Conservation (phyloP, 495 filamentous ascomycete genomes). For the Bacidia gigantensis region DNA sequence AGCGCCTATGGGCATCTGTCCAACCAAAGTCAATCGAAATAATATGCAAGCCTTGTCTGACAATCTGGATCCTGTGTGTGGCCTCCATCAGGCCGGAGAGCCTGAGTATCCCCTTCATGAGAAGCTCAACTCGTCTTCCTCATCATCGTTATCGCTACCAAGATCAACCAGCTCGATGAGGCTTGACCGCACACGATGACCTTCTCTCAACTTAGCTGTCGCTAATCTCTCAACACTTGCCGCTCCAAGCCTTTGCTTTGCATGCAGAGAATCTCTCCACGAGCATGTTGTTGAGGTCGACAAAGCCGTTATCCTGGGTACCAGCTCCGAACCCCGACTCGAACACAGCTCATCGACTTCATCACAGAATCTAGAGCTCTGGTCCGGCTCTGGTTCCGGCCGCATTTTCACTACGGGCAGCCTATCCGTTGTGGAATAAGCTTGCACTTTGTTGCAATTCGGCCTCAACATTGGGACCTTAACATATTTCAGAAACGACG, state of each 20-base stretch:
- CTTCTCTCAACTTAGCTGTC: not conserved
- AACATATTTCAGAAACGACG: not conserved
- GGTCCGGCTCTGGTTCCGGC: not conserved
- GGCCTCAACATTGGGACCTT: not conserved
- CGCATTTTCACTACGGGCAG: not conserved
- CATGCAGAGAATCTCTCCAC: not conserved
- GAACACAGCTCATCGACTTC: not conserved
- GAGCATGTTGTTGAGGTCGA: not conserved
- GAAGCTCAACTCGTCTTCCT: constrained; percentile 12
- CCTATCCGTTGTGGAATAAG: too few relatives aligned
- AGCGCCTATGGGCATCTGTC: not conserved
- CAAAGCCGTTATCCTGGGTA: not conserved
- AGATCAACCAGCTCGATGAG: not conserved
- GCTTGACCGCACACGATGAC: not conserved
- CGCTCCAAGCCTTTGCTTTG: not conserved
- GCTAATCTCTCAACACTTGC: not conserved
- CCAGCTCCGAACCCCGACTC: not conserved
- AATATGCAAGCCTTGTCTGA: not conserved
- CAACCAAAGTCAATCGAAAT: not conserved
- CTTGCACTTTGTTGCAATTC: too few relatives aligned
- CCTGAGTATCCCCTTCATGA: not conserved
- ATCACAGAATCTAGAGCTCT: not conserved
- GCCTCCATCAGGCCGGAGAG: not conserved
- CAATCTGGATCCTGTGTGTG: not conserved
- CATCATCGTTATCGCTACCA: not conserved